Evolutionary conservation across 345 rosid species (phyloP).

Genomic region (Dipteronia sinensis): DNA sequence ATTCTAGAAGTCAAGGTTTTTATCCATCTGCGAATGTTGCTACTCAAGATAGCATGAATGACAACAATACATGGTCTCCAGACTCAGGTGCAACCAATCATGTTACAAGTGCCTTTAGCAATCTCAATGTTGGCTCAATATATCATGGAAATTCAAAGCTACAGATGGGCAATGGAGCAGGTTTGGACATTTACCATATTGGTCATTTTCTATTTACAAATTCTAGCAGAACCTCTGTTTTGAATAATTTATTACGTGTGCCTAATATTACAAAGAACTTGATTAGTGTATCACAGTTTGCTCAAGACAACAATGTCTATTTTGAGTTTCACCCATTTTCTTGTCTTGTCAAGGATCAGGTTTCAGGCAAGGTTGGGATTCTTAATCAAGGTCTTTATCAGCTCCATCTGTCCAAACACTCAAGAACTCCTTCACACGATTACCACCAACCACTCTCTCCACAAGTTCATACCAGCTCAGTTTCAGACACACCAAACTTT

Average conservation of each 20-base stretch:
- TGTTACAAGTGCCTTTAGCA: not conserved
- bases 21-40: too few relatives aligned
- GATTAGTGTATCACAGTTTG: not conserved
- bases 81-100: not conserved
- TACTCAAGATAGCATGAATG: too few relatives aligned
- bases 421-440: too few relatives aligned
- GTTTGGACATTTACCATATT: not conserved
- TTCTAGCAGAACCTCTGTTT: not conserved
- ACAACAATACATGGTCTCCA: not conserved
- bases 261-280: not conserved
- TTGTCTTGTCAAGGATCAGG: not conserved
- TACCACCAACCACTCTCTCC: not conserved
- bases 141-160: not conserved
- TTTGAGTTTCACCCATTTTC: not conserved
- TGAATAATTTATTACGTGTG: not conserved
- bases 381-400: too few relatives aligned
- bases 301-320: not conserved
- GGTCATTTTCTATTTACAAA: not conserved
- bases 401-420: not conserved
- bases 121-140: not conserved
- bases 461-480: too few relatives aligned
- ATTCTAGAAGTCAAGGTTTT: too few relatives aligned
- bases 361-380: not conserved
- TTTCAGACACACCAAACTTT: too few relatives aligned
- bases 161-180: not conserved